Conservation (phyloP, 1,284 basidiomycete genomes). For the Violaceomyces palustris region DNA sequence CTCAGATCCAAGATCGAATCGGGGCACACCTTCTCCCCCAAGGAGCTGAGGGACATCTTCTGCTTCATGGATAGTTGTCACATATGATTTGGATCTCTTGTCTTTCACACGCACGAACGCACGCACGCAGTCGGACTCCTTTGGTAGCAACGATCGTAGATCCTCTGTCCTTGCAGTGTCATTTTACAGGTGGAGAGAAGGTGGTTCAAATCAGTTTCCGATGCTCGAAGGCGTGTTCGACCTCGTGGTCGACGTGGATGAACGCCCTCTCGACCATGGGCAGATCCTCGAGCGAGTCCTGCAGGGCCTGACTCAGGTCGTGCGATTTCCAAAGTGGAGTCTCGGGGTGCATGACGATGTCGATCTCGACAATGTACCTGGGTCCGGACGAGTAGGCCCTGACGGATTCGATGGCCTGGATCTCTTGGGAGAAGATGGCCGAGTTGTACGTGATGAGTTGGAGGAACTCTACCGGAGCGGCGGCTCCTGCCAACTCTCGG, state of each 20-base stretch:
- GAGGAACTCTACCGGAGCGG: conserved; percentile 82
- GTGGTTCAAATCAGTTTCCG: too few relatives aligned
- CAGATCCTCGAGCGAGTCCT: conserved; percentile 87
- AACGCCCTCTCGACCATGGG: conserved; percentile 69
- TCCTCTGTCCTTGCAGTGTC: too few relatives aligned
- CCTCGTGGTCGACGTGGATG: conserved; percentile 43
- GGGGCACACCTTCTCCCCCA: too few relatives aligned
- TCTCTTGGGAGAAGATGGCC: conserved; percentile 65
- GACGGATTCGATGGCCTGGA: conserved; percentile 74
- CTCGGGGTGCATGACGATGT: conserved; percentile 84
- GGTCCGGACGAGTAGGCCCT: conserved; percentile 56
- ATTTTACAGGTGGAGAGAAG: too few relatives aligned
- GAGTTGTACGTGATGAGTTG: conserved; percentile 85
- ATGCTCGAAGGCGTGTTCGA: conserved; percentile 39
- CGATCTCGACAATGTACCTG: conserved; percentile 87
- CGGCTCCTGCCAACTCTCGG: conserved; percentile 79
- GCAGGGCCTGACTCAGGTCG: conserved; percentile 82
- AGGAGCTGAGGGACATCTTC: too few relatives aligned
- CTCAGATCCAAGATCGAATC: too few relatives aligned
- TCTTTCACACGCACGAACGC: too few relatives aligned
- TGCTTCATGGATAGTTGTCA: too few relatives aligned
- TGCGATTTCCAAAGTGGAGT: conserved; percentile 88
- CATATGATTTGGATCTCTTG: too few relatives aligned
- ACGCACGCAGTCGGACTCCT: too few relatives aligned
- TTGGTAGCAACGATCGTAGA: too few relatives aligned